phyloP scores from a whole-genome alignment of 768 basidiomycete species.

The Chiua virens region DNA sequence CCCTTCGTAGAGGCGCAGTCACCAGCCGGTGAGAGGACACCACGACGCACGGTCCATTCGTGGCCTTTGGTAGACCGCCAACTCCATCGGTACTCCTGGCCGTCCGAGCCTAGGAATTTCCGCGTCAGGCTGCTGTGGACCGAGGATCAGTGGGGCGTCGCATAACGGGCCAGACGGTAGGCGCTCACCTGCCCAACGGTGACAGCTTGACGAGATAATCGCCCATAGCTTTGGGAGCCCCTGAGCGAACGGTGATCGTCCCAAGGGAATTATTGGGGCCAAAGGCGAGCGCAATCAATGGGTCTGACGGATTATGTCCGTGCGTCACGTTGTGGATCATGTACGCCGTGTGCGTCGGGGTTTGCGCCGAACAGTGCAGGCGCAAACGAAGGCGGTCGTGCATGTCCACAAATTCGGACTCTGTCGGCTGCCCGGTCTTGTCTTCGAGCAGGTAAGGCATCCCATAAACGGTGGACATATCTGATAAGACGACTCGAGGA shows the following conservation, averaged over 20 bases:
- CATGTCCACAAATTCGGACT: conserved; percentile 62
- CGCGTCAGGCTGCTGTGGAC: conserved; percentile 43
- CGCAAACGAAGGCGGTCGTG: conserved; percentile 56
- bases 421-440: conserved; percentile 50
- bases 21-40: too few species aligned
- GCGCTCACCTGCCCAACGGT: conserved; percentile 41
- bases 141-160: conserved; percentile 3
- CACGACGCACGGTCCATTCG: conserved; percentile 62
- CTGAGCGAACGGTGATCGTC: conserved; percentile 45
- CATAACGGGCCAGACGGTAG: background rate
- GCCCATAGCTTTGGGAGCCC: conserved; percentile 45
- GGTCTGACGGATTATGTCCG: conserved; percentile 30
- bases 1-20: too few species aligned
- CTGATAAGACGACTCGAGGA: conserved; percentile 1
- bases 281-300: conserved; percentile 52
- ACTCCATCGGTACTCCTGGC: conserved; percentile 62
- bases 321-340: conserved; percentile 48
- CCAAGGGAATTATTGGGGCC: conserved; percentile 51
- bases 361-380: conserved; percentile 48
- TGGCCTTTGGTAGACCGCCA: conserved; percentile 46
- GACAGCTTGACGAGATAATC: conserved; percentile 49
- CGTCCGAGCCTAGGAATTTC: conserved; percentile 59
- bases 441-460: conserved; percentile 68
- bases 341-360: conserved; percentile 44
- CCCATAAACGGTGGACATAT: conserved; percentile 44